These are phyloP conservation scores for Fusarium beomiforme DNA, from an alignment of 2,329 filamentous ascomycete genomes.

Conservation along the genomic window DNA sequence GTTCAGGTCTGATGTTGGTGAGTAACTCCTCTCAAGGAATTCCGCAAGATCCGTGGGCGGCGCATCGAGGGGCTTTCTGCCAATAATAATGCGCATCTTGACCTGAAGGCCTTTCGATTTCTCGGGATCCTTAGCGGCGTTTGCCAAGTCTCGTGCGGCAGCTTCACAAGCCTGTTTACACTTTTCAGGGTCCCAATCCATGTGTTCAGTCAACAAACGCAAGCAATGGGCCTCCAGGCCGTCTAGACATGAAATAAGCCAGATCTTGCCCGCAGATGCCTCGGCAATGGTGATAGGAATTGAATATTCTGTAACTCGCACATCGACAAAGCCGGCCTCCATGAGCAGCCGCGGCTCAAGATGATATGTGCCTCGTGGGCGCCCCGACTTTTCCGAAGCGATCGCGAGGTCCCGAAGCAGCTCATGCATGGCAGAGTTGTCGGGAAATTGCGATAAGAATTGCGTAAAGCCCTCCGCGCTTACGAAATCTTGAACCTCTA, in stretches of 20 bases:
- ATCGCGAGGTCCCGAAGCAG: slow-evolving; percentile 54
- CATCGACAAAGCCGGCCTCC: slow-evolving; percentile 62
- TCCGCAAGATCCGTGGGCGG: slow-evolving; percentile 33
- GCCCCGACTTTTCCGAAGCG: slow-evolving; percentile 57
- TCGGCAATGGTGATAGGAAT: slow-evolving; percentile 60
- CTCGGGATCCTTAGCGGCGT: slow-evolving; percentile 58
- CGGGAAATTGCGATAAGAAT: slow-evolving; percentile 53
- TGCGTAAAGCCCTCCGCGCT: slow-evolving; percentile 50
- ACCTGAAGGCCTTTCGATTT: slow-evolving; percentile 55
- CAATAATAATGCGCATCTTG: slow-evolving; percentile 60
- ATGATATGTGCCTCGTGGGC: slow-evolving; percentile 57
- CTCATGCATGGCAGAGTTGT: slow-evolving; percentile 55
- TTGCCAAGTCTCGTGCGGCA: slow-evolving; percentile 59
- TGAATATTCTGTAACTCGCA: slow-evolving; percentile 57
- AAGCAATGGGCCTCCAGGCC: slow-evolving; percentile 60
- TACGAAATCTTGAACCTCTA: slow-evolving; percentile 66
- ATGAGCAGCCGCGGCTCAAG: slow-evolving; percentile 57
- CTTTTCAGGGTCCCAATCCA: slow-evolving; percentile 62
- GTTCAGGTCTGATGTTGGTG: slow-evolving; percentile 29
- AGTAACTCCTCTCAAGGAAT: slow-evolving; percentile 25
- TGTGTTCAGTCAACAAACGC: slow-evolving; percentile 61
- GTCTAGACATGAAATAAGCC: slow-evolving; percentile 63
- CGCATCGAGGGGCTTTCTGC: slow-evolving; percentile 58
- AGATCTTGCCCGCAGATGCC: slow-evolving; percentile 60
- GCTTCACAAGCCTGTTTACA: slow-evolving; percentile 59